These are phyloP conservation scores for Aspergillus diversus DNA, from an alignment of 495 filamentous ascomycete species.

Conservation along the genomic window DNA sequence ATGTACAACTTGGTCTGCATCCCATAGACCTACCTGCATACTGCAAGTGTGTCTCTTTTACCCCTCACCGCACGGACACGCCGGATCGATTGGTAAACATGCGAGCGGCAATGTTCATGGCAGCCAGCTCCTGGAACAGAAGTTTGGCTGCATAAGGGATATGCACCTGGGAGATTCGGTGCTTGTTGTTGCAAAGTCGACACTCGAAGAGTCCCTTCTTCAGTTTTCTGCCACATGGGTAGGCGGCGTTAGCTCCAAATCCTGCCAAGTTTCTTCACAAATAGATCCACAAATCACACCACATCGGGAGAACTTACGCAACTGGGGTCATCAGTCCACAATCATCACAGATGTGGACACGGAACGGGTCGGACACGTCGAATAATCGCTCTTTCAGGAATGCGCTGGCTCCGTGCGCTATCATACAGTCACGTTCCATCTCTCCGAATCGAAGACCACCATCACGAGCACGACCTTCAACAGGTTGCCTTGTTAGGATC, in stretches of 20 bases:
- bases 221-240: slow-evolving; percentile 68
- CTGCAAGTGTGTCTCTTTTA: slow-evolving; percentile 8
- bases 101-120: slow-evolving; percentile 97
- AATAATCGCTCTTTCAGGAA: slow-evolving; percentile 98
- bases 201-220: slow-evolving; percentile 95
- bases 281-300: slow-evolving; percentile 12
- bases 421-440: slow-evolving; percentile 99
- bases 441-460: slow-evolving; percentile 99
- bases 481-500: slow-evolving; percentile 97
- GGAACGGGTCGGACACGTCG: slow-evolving; percentile 96
- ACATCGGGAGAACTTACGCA: slow-evolving; percentile 70
- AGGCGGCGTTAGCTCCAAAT: slow-evolving; percentile 32
- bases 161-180: slow-evolving; percentile 92
- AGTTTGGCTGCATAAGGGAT: slow-evolving; percentile 98
- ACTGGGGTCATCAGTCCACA: slow-evolving; percentile 99
- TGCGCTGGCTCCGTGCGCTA: slow-evolving; percentile 92
- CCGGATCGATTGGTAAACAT: slow-evolving; percentile 83
- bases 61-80: slow-evolving; percentile 45
- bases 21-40: slow-evolving; percentile 6
- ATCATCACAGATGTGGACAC: slow-evolving; percentile 97
- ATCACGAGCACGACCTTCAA: slow-evolving; percentile 96
- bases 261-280: not conserved
- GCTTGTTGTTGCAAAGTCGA: slow-evolving; percentile 97
- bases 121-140: slow-evolving; percentile 94
- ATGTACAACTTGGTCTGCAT: slow-evolving; percentile 3